A percentile compares a stretch with the other conserved stretches of the same genome.
Conservation (phyloP, 352 stramenopile species). For the Phytophthora cajani region DNA sequence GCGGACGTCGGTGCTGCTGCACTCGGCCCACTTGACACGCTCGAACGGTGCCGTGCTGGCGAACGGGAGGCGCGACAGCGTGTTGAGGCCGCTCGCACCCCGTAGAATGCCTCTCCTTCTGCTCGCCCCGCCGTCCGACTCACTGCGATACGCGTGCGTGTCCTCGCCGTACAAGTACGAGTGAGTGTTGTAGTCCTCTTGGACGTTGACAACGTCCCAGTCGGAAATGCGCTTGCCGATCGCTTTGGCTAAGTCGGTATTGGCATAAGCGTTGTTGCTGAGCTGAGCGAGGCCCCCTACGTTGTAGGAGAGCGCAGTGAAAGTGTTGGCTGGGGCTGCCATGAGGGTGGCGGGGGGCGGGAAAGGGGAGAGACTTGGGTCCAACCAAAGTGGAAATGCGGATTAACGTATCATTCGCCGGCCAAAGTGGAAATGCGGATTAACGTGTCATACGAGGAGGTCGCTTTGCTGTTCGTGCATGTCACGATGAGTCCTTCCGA, state of each 20-base stretch:
- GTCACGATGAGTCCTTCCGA: no score
- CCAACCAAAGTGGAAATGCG: no score
- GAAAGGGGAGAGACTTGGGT: no score
- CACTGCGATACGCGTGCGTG: conserved; percentile 43
- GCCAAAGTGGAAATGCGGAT: no score
- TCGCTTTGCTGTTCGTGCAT: no score
- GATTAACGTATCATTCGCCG: no score
- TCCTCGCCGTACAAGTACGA: conserved; percentile 38
- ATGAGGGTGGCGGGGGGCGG: no score
- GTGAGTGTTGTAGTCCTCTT: conserved; percentile 12
- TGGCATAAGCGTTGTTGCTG: no score
- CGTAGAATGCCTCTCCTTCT: not conserved
- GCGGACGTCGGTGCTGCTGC: conserved; percentile 8
- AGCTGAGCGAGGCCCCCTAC: no score
- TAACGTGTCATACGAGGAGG: no score
- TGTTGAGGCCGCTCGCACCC: conserved; percentile 48
- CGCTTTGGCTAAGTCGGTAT: conserved; percentile 7
- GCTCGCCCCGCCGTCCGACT: conserved; percentile 36
- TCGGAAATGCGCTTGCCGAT: conserved; percentile 42
- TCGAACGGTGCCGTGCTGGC: conserved; percentile 35
- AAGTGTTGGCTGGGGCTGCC: no score
- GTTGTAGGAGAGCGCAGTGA: no score
- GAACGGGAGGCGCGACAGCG: conserved; percentile 45
- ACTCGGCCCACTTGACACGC: conserved; percentile 42
- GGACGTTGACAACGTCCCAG: conserved; percentile 40